A percentile compares a stretch with the other conserved stretches of the same genome.
phyloP scores from a whole-genome alignment of 2,329 filamentous ascomycete species.

The Fusarium gaditjirri region DNA sequence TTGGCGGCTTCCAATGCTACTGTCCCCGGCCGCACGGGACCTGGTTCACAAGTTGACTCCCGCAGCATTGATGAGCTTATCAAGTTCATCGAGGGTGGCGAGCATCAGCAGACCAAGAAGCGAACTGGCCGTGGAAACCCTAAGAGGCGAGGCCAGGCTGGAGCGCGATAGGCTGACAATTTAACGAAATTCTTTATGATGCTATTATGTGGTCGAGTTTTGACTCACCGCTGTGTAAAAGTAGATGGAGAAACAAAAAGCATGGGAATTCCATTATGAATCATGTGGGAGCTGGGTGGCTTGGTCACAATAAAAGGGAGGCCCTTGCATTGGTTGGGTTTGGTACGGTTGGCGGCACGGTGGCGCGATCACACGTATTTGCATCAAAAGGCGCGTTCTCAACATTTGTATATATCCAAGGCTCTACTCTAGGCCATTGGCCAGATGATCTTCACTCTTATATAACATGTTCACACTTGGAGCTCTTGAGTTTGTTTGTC shows the following conservation, averaged over 20 bases:
- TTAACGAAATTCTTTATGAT: conserved; percentile 28
- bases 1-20: conserved; percentile 44
- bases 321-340: conserved; percentile 28
- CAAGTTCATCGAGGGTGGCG: conserved; percentile 88
- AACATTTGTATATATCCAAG: conserved; percentile 40
- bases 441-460: conserved; percentile 46
- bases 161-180: conserved; percentile 29
- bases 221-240: conserved; percentile 37
- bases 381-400: conserved; percentile 42
- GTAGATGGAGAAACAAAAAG: conserved; percentile 33
- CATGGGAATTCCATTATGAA: conserved; percentile 31
- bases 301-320: conserved; percentile 11
- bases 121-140: conserved; percentile 64
- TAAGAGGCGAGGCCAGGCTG: conserved; percentile 60
- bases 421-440: conserved; percentile 27
- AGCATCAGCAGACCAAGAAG: conserved; percentile 68
- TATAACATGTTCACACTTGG: conserved; percentile 27
- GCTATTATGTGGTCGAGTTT: conserved; percentile 23
- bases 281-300: conserved; percentile 25
- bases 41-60: conserved; percentile 67
- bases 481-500: neutral
- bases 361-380: conserved; percentile 33
- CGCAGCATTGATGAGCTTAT: conserved; percentile 93
- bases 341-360: conserved; percentile 26
- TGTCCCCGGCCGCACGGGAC: conserved; percentile 46